Base-by-base conservation (phyloP, 305 asterid genomes). In the Solanum aculeatissimum region DNA sequence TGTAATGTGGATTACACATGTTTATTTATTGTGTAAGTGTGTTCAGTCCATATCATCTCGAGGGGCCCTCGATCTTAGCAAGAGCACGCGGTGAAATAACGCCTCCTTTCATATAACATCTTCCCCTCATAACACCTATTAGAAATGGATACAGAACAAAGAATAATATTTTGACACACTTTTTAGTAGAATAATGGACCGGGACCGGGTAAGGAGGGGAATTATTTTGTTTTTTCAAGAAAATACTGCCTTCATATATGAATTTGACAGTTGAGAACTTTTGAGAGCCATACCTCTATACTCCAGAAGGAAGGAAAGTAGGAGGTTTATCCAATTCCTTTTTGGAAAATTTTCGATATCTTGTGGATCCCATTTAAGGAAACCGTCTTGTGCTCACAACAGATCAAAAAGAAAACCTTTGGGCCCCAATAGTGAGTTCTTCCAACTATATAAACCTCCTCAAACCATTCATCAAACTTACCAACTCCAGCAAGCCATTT, bases 91-190 rank as follows among this genome's bases (percentile, higher is more conserved):
- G 43, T 82, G 43, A 42, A 82, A 63, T 45, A 62, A 32, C 10
- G 15, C 60, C 84, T 15, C 84, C 45, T 81, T 25, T 49, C 74
- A 63, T 27, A 81, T 81, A 81, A 42, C 45, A 42, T 81, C 82
- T 81, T 81, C 72, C 84, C 72, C 77, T 82, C 75, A 66, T 82
- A 63, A 63, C 45, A 60, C 93, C 87, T 51, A 47, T 86, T 74
- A 29, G 79, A 90, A 84, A 88, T 89, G 93, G 93, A 89, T 89
- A 89, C 74, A 85, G 93, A 90, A 91, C 85, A 89, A 81, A 80
- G 89, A 89, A 89, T 88, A 87, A 88, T 83, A 62, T 71, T 84
- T 29, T 77, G 12, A 80, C 55, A 58, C 86, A 74, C 89, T 85
- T 90, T 85, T 53, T 85, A 55, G 55, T 43, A 42, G 38, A 91